Base-by-base conservation (phyloP, 2,329 filamentous ascomycete genomes). In the Sarocladium kiliense region DNA sequence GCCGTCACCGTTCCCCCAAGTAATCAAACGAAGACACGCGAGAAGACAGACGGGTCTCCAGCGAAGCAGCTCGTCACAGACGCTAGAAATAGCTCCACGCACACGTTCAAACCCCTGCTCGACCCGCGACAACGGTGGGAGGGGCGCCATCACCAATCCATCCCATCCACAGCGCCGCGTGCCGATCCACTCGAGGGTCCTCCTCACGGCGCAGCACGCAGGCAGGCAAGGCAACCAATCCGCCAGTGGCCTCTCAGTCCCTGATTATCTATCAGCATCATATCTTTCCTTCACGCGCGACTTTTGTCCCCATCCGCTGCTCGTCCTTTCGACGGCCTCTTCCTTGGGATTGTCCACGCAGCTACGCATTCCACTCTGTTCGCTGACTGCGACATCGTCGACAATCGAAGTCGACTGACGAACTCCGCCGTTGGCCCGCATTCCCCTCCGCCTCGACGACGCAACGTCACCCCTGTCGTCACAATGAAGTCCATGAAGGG, bases 401-500 rank as follows among this genome's bases (percentile, higher is more conserved):
- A 34, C 18, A 18, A 14, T 16, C 5, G 21, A 16, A 51, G n/a
- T 51, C 47, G 47, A 63, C 60, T n/a, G 64, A 59, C 55, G 51
- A 56, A 19, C 53, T 39, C 45, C 55, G 12, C 45, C 51, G 19
- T 21, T 36, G 53, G 53, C 45, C 42, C 25, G 21, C 49, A 27
- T 30, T 45, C 55, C 34, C 49, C 58, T 49, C 57, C 57, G 53
- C 56, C 58, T 58, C 61, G 61, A 62, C 63, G 63, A 59, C 53
- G 64, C 51, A 53, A 56, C 23, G 30, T 34, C 16, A 51, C n/a
- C 47, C n/a, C 30, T 4, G 47, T 21, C 47, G 25, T 55, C 57
- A 61, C 56, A 54, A 75, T 74, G 71, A 74, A 72, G 62, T 68
- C 68, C 59, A 76, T 76, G 74, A 82, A 79, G 70, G 73, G 76